Base-by-base conservation (phyloP, 2,329 filamentous ascomycete species). In the Beauveria varroae region DNA sequence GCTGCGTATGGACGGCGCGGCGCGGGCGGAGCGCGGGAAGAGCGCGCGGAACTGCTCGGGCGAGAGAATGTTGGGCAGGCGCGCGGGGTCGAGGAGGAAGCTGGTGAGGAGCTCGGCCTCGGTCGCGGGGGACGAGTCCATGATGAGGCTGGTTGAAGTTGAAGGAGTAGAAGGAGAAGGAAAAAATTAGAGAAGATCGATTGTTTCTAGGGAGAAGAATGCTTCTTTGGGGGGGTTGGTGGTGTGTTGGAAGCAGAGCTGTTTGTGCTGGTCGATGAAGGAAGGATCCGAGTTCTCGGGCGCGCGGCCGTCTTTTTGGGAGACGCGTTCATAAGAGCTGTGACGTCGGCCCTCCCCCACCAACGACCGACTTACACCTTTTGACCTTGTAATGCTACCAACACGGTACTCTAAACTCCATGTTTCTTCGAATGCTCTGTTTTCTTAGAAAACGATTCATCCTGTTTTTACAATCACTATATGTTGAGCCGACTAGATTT, bases 41-140 rank as follows among this genome's bases (percentile, higher is more conserved):
- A 93, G 81, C 30, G 86, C 81, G 49, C 84, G 86, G 77, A 96
- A 96, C 65, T 91, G 84, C 62, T 86, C 80, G 52, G 92, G 81
- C 8, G 90, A 87, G 66, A 92, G 78, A 69, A 92, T 83, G 65
- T 87, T 83, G 47, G 89, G 87, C 43, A 96, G 79, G 30, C 88
- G 82, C 8, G 91, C 87, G 14, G 91, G 89, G 34, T 87, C 81
- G 41, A 96, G 82, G 62, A 96, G 84, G 72, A 93, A 96, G 73
- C 88, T 87, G 68, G 81, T 81, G 57, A 96, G 82, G 65, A 96
- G 89, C 30, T 85, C 82, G 61, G 84, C 79, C 76, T 96, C 92
- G 37, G 56, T 51, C 9, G 41, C 7, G 50, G 86, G 86, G 3
- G 89, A 78, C 88, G 92, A 91, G 63, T 64, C 30, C 40, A 26